Conservation (phyloP, 345 rosid genomes). For the Populus alba region DNA sequence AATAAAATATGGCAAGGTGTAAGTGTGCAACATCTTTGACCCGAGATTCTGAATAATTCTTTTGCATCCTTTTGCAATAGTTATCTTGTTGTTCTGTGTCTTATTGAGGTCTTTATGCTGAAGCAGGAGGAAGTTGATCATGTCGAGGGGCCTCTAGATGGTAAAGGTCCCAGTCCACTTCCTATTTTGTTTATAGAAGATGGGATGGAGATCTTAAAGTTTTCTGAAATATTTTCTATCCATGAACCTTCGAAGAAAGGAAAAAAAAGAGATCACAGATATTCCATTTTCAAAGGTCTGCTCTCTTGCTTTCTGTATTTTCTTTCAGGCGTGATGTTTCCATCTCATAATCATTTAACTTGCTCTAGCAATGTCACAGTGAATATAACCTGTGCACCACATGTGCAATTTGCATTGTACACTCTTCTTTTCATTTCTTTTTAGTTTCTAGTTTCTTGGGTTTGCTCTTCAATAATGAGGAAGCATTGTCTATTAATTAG, state of each 20-base stretch:
- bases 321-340: background rate
- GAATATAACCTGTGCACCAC: background rate
- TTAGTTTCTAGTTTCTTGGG: background rate
- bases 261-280: constrained; percentile 59
- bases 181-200: constrained; percentile 84
- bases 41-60: background rate
- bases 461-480: background rate
- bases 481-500: background rate
- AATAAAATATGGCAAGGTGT: background rate
- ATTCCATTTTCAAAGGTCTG: constrained; percentile 60
- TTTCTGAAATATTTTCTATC: constrained; percentile 96
- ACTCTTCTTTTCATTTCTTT: background rate
- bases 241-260: constrained; percentile 68
- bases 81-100: background rate
- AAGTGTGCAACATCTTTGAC: background rate
- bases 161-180: constrained; percentile 50
- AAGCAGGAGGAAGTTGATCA: constrained; percentile 29
- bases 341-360: background rate
- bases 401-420: background rate
- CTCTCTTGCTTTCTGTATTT: constrained; percentile 13
- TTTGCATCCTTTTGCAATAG: background rate
- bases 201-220: constrained; percentile 75
- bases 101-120: background rate
- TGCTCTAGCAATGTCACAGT: background rate
- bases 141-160: constrained; percentile 41